Percentiles rank a stretch among this genome's conserved stretches.
Evolutionary conservation across 495 filamentous ascomycete genomes (phyloP).

Genomic region (Aspergillus mulundensis): DNA sequence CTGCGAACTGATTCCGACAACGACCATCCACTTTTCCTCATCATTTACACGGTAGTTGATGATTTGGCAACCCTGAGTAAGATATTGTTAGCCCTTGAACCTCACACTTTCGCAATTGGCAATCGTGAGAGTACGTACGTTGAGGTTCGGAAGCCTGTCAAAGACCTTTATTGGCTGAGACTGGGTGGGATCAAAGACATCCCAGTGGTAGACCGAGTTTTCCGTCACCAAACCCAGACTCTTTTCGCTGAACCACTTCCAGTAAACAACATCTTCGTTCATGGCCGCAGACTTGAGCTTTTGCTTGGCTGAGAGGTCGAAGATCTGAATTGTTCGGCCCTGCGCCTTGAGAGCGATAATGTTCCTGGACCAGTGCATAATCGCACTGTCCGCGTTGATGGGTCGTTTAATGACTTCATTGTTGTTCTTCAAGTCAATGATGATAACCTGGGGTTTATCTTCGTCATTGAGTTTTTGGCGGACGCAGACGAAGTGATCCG

Average conservation of each 20-base stretch:
- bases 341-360: slow-evolving; percentile 96
- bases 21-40: slow-evolving; percentile 97
- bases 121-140: slow-evolving; percentile 49
- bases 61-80: slow-evolving; percentile 80
- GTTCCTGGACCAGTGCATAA: slow-evolving; percentile 96
- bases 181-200: slow-evolving; percentile 79
- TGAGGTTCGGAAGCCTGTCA: slow-evolving; percentile 83
- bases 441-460: slow-evolving; percentile 87
- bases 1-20: slow-evolving; percentile 91
- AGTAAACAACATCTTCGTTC: slow-evolving; percentile 96
- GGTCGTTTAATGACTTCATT: slow-evolving; percentile 89
- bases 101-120: not conserved
- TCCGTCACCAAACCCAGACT: slow-evolving; percentile 88
- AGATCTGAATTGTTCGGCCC: slow-evolving; percentile 90
- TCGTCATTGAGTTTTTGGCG: slow-evolving; percentile 82
- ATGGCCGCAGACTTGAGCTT: slow-evolving; percentile 94
- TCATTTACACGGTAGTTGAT: slow-evolving; percentile 98
- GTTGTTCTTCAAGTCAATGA: slow-evolving; percentile 90
- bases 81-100: slow-evolving; percentile 16
- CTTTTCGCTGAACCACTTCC: slow-evolving; percentile 96
- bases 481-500: slow-evolving; percentile 91
- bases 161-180: slow-evolving; percentile 81
- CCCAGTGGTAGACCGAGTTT: slow-evolving; percentile 91
- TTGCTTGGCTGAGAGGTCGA: slow-evolving; percentile 82
- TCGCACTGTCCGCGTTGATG: slow-evolving; percentile 99